Evolutionary conservation across 2,329 filamentous ascomycete species (phyloP).

Genomic region (Xylariales sp.): DNA sequence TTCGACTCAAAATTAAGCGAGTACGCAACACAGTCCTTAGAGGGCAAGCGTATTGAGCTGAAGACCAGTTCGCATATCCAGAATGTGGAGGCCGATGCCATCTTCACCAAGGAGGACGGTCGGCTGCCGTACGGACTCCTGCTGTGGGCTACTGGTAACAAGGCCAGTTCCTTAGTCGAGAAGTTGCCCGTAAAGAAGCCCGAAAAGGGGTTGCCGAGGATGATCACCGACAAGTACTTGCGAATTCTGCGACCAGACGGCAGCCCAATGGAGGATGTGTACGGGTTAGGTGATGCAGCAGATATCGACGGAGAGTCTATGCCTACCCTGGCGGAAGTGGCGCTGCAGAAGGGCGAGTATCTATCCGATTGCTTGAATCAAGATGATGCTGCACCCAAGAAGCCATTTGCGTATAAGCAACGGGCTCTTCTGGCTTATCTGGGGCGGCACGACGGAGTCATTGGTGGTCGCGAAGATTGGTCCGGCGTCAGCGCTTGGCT

Average conservation of each 20-base stretch:
- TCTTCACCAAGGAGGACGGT: conserved; percentile 12
- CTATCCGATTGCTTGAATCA: conserved; percentile 18
- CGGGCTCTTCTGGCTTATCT: conserved; percentile 34
- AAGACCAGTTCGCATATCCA: conserved; percentile 24
- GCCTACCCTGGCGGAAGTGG: conserved; percentile 31
- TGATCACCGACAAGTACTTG: conserved; percentile 14
- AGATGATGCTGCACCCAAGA: background rate
- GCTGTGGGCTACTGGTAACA: conserved; percentile 19
- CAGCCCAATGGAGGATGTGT: conserved; percentile 21
- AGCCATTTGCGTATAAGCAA: conserved; percentile 33
- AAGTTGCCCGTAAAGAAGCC: conserved; percentile 18
- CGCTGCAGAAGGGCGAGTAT: conserved; percentile 33
- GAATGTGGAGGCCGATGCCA: conserved; percentile 12
- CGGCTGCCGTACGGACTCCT: conserved; percentile 13
- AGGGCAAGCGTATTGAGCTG: conserved; percentile 31
- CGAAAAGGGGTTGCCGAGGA: conserved; percentile 14
- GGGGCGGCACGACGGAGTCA: conserved; percentile 35
- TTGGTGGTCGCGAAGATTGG: conserved; percentile 33
- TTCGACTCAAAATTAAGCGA: conserved; percentile 36
- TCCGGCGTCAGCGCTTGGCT: conserved; percentile 37
- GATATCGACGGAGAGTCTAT: conserved; percentile 31
- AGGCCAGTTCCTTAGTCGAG: conserved; percentile 18
- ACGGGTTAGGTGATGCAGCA: conserved; percentile 31
- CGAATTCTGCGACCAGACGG: conserved; percentile 24
- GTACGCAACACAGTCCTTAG: conserved; percentile 33